A percentile compares a stretch with the other conserved stretches of the same genome.
phyloP scores from a whole-genome alignment of 2,329 filamentous ascomycete genomes.

The Xylariaceae sp. region DNA sequence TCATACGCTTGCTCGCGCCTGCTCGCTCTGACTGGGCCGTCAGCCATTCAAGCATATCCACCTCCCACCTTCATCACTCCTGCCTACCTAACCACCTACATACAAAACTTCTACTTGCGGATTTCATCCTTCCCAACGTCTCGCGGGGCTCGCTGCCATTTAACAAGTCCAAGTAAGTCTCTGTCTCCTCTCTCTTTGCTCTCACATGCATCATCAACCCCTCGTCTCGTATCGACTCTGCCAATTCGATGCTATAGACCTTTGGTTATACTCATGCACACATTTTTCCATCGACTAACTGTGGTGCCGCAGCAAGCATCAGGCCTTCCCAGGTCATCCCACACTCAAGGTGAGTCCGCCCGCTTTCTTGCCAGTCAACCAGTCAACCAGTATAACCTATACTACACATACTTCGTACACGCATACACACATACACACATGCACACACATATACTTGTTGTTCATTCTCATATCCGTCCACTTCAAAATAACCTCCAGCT shows the following conservation, averaged over 20 bases:
- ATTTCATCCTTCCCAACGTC: conserved; percentile 23
- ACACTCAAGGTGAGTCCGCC: conserved; percentile 27
- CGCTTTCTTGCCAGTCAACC: conserved; percentile 2
- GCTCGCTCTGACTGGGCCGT: conserved; percentile 18
- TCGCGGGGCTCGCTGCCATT: conserved; percentile 20
- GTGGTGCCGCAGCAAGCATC: conserved; percentile 12
- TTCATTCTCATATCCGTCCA: neutral
- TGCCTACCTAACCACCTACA: conserved; percentile 17
- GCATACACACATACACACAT: conserved; percentile 3
- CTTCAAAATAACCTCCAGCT: neutral
- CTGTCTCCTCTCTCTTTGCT: conserved; percentile 2
- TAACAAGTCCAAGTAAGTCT: conserved; percentile 16
- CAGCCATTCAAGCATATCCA: conserved; percentile 17
- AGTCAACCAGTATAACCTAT: no score
- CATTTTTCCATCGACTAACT: conserved; percentile 12
- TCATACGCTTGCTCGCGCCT: neutral
- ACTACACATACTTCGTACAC: neutral
- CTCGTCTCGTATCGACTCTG: conserved; percentile 1
- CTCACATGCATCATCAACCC: neutral
- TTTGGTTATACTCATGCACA: conserved; percentile 8
- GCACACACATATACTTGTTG: conserved; percentile 1
- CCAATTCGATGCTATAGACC: conserved; percentile 11
- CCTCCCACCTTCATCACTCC: conserved; percentile 22
- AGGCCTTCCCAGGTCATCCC: conserved; percentile 21
- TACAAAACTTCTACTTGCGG: conserved; percentile 19